phyloP scores from a whole-genome alignment of 331 rosid genomes.

The Erythrophleum ivorense region DNA sequence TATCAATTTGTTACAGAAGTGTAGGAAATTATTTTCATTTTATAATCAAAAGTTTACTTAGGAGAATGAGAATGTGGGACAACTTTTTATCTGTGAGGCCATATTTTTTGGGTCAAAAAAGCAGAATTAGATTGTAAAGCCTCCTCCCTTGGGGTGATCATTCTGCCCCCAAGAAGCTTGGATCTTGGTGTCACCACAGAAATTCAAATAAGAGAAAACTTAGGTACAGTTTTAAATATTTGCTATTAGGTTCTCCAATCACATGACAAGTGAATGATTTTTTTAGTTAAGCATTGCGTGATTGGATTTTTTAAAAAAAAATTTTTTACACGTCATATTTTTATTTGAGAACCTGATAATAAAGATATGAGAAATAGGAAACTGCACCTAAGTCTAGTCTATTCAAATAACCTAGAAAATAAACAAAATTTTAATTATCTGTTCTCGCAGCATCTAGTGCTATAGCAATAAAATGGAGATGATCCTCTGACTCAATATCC shows the following conservation, averaged over 20 bases:
- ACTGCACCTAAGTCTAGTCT: no score
- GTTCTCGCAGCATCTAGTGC: neutral
- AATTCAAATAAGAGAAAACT: neutral
- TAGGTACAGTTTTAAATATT: no score
- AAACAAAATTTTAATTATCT: neutral
- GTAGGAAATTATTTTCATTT: neutral
- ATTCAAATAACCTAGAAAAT: neutral
- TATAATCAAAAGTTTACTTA: neutral
- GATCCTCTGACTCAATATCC: neutral
- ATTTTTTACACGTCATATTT: no score
- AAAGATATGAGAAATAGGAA: no score
- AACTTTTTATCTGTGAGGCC: neutral
- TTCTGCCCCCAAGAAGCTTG: neutral
- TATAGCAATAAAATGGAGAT: neutral
- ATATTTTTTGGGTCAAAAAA: neutral
- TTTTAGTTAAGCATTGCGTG: no score
- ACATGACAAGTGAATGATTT: no score
- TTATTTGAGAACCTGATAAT: no score
- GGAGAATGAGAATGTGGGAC: neutral
- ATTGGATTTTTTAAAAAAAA: no score
- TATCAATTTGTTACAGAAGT: neutral
- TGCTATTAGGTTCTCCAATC: no score
- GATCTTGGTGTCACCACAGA: neutral
- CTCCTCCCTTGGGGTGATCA: neutral
- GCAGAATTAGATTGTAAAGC: neutral